Base-by-base conservation (phyloP, 257 asterid species). In the Plantago ovata region DNA sequence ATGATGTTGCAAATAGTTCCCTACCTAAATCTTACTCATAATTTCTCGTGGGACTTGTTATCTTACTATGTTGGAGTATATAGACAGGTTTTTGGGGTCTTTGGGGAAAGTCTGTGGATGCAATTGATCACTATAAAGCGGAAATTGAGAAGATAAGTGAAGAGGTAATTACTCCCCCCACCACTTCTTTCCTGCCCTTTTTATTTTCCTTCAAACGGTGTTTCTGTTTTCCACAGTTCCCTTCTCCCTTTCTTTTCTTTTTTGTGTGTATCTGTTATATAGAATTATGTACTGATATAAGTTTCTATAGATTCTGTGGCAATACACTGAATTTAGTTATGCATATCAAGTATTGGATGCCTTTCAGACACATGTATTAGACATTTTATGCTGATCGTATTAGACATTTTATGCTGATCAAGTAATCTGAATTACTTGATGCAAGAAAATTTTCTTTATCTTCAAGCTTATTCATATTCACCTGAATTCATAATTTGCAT, bases 21-120 rank as follows among this genome's bases (percentile, higher is more conserved):
- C 41, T 39, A 18, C 24, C 38, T 51, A 12, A 13, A 52, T 44
- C 53, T 44, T 61, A 13, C 45, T 18, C 11, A 6, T 21, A 24
- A 13, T 23, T 22, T 46, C 53, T 51, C 28, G 38, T 40, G 13
- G 47, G 59, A 32, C 14, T 52, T 9, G 62, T 64, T 58, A 63
- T 65, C 67, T 57, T 73, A 65, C 68, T 52, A 61, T 64, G 45
- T 24, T 56, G 21, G n/a, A 65, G 60, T 68, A 66, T 77, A 60
- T 80, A 90, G 97, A 90, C 91, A 82, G 96, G 95, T 63, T 72
- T 69, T 58, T 82, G 87, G 88, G 96, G 96, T 46, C 73, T 82
- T 10, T 76, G 77, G 73, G 96, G 96, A 42, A 63, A 64, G 66
- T 45, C 78, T 18, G 96, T 86, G 53, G 97, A 90, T 76, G 93